These are phyloP conservation scores for Cordyceps javanica DNA, from an alignment of 2,329 filamentous ascomycete genomes.

Conservation along the genomic window DNA sequence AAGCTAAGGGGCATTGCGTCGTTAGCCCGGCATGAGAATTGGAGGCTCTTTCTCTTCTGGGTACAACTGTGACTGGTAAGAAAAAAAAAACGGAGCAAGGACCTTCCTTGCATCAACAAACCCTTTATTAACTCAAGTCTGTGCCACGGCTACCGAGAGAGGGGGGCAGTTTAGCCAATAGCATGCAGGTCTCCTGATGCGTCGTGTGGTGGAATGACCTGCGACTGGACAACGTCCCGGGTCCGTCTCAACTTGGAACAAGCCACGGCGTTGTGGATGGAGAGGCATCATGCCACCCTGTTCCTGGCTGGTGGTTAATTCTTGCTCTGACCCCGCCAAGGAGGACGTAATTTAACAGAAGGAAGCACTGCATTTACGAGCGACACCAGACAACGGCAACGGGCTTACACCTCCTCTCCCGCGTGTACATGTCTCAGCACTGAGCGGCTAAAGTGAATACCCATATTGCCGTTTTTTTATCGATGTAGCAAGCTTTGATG, in stretches of 20 bases:
- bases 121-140: conserved; percentile 5
- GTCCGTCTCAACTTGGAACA: conserved; percentile 13
- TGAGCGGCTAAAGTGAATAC: too few species aligned
- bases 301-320: not conserved
- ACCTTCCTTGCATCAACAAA: not conserved
- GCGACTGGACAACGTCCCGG: conserved; percentile 1
- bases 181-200: not conserved
- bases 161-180: not conserved
- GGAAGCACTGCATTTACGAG: not conserved
- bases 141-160: not conserved
- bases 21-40: not conserved
- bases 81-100: not conserved
- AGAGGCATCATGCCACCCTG: not conserved
- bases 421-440: too few species aligned
- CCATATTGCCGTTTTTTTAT: too few species aligned
- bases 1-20: not conserved
- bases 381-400: not conserved
- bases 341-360: not conserved
- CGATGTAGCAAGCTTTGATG: too few species aligned
- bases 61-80: too few species aligned
- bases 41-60: not conserved
- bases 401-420: too few species aligned
- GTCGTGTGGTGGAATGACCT: not conserved
- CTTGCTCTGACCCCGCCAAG: not conserved
- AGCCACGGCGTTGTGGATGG: conserved; percentile 7